Conservation (phyloP, 75 land plant genomes). For the Pseudotsuga menziesii region DNA sequence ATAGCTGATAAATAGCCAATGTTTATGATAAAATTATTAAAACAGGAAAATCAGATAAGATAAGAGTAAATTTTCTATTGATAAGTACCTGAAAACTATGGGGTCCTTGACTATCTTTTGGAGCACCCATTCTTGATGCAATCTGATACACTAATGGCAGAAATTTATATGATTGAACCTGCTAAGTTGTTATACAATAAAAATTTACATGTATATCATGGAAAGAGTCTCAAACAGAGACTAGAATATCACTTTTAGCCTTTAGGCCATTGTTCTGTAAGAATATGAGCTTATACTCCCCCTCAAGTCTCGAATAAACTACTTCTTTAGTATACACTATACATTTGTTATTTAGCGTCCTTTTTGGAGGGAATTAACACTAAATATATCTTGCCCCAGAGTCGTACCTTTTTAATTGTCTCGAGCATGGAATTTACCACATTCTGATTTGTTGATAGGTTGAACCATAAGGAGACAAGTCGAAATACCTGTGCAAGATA, state of each 20-base stretch:
- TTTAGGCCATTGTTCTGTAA: background rate
- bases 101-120: slow-evolving; percentile 53
- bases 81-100: slow-evolving; percentile 71
- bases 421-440: slow-evolving; percentile 74
- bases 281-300: background rate
- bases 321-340: background rate
- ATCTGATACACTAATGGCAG: slow-evolving; percentile 95
- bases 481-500: slow-evolving; percentile 80
- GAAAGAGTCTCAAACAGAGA: background rate
- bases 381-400: background rate
- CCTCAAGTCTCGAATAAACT: background rate
- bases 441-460: slow-evolving; percentile 50
- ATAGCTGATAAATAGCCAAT: background rate
- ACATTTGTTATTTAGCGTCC: background rate
- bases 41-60: background rate
- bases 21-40: background rate
- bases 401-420: slow-evolving; percentile 65
- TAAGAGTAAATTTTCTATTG: background rate
- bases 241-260: background rate
- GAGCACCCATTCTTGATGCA: slow-evolving; percentile 86
- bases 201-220: background rate
- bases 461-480: slow-evolving; percentile 95
- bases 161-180: slow-evolving; percentile 97
- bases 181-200: slow-evolving; percentile 15
- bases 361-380: background rate